Conservation (phyloP, 2,329 filamentous ascomycete genomes). For the Nemania sp. region DNA sequence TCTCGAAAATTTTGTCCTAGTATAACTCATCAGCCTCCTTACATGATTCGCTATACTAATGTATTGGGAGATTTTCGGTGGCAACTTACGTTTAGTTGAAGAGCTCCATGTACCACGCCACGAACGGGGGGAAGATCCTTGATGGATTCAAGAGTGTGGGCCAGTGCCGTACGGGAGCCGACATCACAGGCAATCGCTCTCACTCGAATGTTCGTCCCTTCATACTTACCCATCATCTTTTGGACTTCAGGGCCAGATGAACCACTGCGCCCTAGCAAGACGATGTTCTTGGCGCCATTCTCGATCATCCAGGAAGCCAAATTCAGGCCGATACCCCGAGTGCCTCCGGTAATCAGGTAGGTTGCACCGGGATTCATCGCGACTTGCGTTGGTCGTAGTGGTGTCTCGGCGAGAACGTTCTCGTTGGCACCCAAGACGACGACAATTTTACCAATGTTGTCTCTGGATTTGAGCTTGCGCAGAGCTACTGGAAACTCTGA, state of each 20-base stretch:
- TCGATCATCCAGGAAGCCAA: constrained; percentile 31
- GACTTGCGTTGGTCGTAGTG: constrained; percentile 1
- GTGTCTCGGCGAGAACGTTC: background rate
- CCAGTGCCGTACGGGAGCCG: constrained; percentile 15
- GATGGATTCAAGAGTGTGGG: constrained; percentile 15
- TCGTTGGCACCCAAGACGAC: background rate
- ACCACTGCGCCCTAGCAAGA: constrained; percentile 16
- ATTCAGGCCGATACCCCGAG: constrained; percentile 33
- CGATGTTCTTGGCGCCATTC: constrained; percentile 30
- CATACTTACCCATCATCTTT: constrained; percentile 23
- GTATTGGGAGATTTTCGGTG: too few relatives aligned
- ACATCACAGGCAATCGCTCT: constrained; percentile 24
- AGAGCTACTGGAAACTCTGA: constrained; percentile 9
- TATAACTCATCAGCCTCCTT: background rate
- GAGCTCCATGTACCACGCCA: constrained; percentile 32
- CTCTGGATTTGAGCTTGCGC: constrained; percentile 9
- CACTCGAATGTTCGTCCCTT: constrained; percentile 14
- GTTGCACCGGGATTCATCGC: constrained; percentile 20
- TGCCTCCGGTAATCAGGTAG: constrained; percentile 33
- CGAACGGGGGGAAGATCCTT: constrained; percentile 26
- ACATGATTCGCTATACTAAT: background rate
- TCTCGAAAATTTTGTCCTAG: constrained; percentile 33
- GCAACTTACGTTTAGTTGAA: constrained; percentile 11
- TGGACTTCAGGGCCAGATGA: constrained; percentile 20
- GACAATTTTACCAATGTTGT: constrained; percentile 14